Evolutionary conservation across 257 asterid genomes (phyloP).

Genomic region (Galeopsis tetrahit): DNA sequence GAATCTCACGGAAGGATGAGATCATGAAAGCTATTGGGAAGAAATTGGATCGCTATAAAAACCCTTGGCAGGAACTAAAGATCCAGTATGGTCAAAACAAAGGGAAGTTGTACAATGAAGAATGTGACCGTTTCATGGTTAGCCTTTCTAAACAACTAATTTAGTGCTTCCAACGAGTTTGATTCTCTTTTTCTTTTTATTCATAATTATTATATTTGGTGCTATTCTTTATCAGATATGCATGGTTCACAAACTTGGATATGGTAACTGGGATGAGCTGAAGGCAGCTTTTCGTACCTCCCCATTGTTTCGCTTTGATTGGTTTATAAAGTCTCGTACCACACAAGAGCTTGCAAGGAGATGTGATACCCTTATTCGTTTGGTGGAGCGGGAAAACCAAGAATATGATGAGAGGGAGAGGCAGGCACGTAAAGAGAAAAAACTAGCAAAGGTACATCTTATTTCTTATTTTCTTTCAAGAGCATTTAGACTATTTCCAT

Average conservation of each 20-base stretch:
- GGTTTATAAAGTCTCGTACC: conserved; percentile 98
- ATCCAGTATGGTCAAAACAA: conserved; percentile 99
- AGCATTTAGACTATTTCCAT: not conserved
- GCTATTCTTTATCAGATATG: conserved; percentile 59
- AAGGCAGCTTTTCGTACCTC: conserved; percentile 98
- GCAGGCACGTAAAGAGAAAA: conserved; percentile 97
- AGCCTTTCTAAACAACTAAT: conserved; percentile 27
- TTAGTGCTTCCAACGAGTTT: not conserved
- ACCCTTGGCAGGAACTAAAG: conserved; percentile 96
- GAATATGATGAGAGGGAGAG: conserved; percentile 96
- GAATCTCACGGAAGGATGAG: conserved; percentile 96
- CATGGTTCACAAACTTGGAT: conserved; percentile 98
- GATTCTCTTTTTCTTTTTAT: not conserved
- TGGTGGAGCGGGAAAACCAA: conserved; percentile 95
- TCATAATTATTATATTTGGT: conserved; percentile 3
- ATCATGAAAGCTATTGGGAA: conserved; percentile 97
- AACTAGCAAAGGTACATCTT: conserved; percentile 72
- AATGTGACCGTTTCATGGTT: conserved; percentile 99
- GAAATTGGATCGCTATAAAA: conserved; percentile 93
- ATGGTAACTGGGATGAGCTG: conserved; percentile 98
- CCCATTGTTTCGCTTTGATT: conserved; percentile 93
- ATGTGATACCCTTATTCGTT: conserved; percentile 87
- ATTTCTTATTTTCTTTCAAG: not conserved
- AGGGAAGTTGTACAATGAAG: conserved; percentile 97
- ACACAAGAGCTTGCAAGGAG: conserved; percentile 99